phyloP scores from a whole-genome alignment of 169 alveolate species.

The Cryptosporidium parvum region DNA sequence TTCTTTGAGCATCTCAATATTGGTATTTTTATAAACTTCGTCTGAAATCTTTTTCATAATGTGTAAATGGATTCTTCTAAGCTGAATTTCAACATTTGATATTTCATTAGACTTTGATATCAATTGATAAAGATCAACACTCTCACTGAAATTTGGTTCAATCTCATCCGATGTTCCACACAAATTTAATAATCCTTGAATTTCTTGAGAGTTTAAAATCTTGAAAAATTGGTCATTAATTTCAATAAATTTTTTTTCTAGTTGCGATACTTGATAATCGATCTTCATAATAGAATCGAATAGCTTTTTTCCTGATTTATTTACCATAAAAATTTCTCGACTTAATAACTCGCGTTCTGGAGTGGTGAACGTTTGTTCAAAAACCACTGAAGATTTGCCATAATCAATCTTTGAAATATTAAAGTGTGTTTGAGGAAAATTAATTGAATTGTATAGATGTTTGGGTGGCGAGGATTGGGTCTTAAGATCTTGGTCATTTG shows the following conservation, averaged over 20 bases:
- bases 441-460: too few species aligned
- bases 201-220: not conserved
- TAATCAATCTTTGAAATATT: too few species aligned
- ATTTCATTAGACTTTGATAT: not conserved
- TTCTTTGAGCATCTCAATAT: slow-evolving; percentile 4
- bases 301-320: slow-evolving; percentile 12
- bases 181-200: not conserved
- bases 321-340: not conserved
- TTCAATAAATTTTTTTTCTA: slow-evolving; percentile 2
- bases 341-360: not conserved
- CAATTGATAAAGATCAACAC: slow-evolving; percentile 7
- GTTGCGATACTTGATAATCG: not conserved
- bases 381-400: not conserved
- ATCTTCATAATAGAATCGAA: slow-evolving; percentile 24
- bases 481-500: not conserved
- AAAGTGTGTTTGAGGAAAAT: not conserved
- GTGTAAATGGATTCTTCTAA: slow-evolving; percentile 23
- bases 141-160: not conserved
- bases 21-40: slow-evolving; percentile 22
- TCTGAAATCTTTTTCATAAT: slow-evolving; percentile 53
- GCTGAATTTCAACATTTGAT: slow-evolving; percentile 19
- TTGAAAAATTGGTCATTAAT: not conserved
- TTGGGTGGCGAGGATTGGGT: not conserved
- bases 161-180: not conserved
- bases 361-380: not conserved